A percentile compares a stretch with the other conserved stretches of the same genome.
These are phyloP conservation scores for Knoxdaviesia proteae DNA, from an alignment of 2,329 filamentous ascomycete genomes.

Conservation along the genomic window DNA sequence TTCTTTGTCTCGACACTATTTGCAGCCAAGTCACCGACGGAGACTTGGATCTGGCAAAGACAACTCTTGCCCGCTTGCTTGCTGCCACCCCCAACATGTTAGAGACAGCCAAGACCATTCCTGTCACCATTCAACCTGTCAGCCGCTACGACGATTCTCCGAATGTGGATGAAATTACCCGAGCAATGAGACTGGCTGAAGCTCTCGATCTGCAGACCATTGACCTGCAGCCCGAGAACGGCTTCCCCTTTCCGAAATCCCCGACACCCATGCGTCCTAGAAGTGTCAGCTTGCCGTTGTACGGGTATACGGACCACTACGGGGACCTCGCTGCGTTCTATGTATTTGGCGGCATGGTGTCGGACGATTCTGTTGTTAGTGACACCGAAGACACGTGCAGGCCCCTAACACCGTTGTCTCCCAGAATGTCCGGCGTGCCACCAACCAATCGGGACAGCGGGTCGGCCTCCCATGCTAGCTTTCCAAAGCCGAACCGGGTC, in stretches of 20 bases:
- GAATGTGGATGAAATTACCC: slow-evolving; percentile 25
- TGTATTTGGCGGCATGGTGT: slow-evolving; percentile 18
- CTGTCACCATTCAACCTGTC: neutral
- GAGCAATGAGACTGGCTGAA: slow-evolving; percentile 38
- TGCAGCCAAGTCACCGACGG: neutral
- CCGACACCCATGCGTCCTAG: slow-evolving; percentile 14
- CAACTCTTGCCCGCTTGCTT: neutral
- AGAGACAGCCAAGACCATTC: neutral
- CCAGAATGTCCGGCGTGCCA: no score
- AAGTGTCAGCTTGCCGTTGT: slow-evolving; percentile 28
- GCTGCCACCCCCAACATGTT: neutral
- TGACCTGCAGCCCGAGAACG: slow-evolving; percentile 26
- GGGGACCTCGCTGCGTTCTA: slow-evolving; percentile 25
- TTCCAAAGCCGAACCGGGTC: no score
- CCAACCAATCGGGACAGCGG: no score
- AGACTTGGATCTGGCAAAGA: neutral
- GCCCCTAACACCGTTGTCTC: no score
- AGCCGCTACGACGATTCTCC: slow-evolving; percentile 1
- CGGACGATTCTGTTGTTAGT: no score
- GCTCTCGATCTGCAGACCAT: slow-evolving; percentile 33
- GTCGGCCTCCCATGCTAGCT: no score
- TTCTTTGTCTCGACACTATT: slow-evolving; percentile 1
- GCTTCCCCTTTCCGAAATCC: slow-evolving; percentile 19
- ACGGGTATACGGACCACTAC: slow-evolving; percentile 20
- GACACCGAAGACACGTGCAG: no score